Evolutionary conservation across 2,329 filamentous ascomycete genomes (phyloP).

Genomic region (Ceratocystis huliohia): DNA sequence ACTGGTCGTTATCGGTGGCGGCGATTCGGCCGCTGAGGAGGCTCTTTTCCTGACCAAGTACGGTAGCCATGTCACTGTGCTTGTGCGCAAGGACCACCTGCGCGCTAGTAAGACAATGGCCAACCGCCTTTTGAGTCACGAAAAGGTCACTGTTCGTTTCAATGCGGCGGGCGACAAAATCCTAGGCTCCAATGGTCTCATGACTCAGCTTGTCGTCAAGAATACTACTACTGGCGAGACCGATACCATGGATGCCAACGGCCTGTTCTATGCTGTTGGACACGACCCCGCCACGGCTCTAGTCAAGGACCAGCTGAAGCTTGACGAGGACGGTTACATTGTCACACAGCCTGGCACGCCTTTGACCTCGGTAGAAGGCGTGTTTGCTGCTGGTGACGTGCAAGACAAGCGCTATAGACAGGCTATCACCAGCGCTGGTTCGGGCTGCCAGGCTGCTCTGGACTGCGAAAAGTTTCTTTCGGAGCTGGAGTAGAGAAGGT

Average conservation of each 20-base stretch:
- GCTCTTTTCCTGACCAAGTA: conserved; percentile 97
- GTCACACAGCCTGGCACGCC: conserved; percentile 79
- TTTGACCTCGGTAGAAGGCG: conserved; percentile 74
- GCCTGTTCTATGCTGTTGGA: conserved; percentile 92
- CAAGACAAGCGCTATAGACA: conserved; percentile 98
- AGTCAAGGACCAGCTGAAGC: conserved; percentile 79
- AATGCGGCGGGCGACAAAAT: conserved; percentile 73
- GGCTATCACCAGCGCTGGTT: conserved; percentile 92
- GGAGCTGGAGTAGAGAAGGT: conserved; percentile 49
- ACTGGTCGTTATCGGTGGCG: conserved; percentile 88
- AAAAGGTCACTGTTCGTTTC: conserved; percentile 84
- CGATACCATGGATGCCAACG: conserved; percentile 79
- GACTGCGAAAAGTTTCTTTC: conserved; percentile 90
- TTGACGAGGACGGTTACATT: conserved; percentile 84
- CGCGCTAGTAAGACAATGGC: conserved; percentile 89
- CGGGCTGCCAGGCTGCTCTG: conserved; percentile 87
- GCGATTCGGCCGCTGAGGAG: conserved; percentile 94
- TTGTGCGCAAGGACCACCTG: conserved; percentile 77
- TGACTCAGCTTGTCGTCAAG: conserved; percentile 77
- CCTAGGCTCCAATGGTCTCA: conserved; percentile 68
- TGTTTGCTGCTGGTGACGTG: conserved; percentile 94
- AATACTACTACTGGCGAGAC: conserved; percentile 62
- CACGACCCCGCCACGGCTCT: conserved; percentile 88
- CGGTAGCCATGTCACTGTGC: conserved; percentile 82
- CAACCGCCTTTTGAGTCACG: conserved; percentile 63